Percentiles rank a stretch among this genome's conserved stretches.
Conservation (phyloP, 176 grass and related monocot species). For the Lolium rigidum region DNA sequence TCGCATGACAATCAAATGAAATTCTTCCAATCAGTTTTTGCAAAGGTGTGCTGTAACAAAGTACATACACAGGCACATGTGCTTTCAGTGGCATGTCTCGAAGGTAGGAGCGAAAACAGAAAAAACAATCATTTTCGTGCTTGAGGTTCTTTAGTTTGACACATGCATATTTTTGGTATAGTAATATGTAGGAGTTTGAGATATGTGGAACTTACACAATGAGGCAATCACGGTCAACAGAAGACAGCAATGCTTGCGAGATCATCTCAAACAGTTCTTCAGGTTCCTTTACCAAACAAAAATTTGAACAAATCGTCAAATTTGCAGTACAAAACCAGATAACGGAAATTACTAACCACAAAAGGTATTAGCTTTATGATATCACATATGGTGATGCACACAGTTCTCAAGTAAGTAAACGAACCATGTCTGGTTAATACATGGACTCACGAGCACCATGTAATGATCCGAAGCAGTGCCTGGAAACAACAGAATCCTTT, state of each 20-base stretch:
- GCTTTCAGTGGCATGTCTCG: neutral
- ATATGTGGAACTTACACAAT: constrained; percentile 69
- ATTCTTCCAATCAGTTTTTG: no score
- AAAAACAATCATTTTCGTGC: constrained; percentile 29
- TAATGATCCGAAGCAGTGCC: constrained; percentile 81
- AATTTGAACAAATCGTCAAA: constrained; percentile 3
- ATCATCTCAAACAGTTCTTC: constrained; percentile 94
- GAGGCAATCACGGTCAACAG: constrained; percentile 88
- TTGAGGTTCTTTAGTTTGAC: constrained; percentile 33
- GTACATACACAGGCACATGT: neutral
- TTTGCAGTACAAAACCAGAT: neutral
- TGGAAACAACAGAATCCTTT: constrained; percentile 96
- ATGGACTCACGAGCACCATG: constrained; percentile 97
- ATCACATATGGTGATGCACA: neutral
- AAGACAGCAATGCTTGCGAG: constrained; percentile 88
- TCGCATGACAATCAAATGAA: neutral
- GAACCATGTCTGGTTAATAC: constrained; percentile 98
- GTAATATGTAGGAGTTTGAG: neutral
- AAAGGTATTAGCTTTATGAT: neutral
- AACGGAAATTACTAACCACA: neutral
- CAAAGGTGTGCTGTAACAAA: neutral
- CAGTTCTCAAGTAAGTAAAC: constrained; percentile 20
- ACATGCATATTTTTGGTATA: neutral
- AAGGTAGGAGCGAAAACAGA: neutral
- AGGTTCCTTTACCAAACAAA: constrained; percentile 64